A percentile compares a stretch with the other conserved stretches of the same genome.
These are phyloP conservation scores for Eutypa lata DNA, from an alignment of 2,329 filamentous ascomycete species.

Conservation along the genomic window DNA sequence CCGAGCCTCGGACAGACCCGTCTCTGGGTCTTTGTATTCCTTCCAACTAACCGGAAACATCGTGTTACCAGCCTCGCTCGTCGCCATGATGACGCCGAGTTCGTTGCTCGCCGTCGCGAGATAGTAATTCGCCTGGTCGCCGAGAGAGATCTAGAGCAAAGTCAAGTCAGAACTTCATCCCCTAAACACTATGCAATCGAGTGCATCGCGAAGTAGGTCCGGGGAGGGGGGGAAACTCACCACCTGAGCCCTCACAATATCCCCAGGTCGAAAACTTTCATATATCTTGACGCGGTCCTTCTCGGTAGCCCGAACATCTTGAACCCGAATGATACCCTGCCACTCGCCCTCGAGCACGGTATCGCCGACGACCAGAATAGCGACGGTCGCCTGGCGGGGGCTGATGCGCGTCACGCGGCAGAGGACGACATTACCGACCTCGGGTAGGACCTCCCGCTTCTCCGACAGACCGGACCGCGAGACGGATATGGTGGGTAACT, in stretches of 20 bases:
- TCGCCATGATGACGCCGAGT: slow-evolving; percentile 89
- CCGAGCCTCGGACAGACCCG: slow-evolving; percentile 70
- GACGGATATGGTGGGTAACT: slow-evolving; percentile 55
- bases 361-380: slow-evolving; percentile 78
- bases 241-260: slow-evolving; percentile 84
- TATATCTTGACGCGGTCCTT: slow-evolving; percentile 92
- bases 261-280: slow-evolving; percentile 87
- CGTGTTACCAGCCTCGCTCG: slow-evolving; percentile 79
- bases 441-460: slow-evolving; percentile 73
- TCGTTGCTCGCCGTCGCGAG: slow-evolving; percentile 90
- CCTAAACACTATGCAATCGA: no score
- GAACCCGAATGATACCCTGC: slow-evolving; percentile 79
- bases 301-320: slow-evolving; percentile 92
- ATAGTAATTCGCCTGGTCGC: slow-evolving; percentile 94
- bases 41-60: slow-evolving; percentile 96
- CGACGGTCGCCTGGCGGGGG: slow-evolving; percentile 78
- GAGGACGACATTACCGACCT: slow-evolving; percentile 76
- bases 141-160: slow-evolving; percentile 67
- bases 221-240: slow-evolving; percentile 43
- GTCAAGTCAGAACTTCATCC: no score
- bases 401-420: slow-evolving; percentile 83
- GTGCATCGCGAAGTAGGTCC: no score
- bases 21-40: slow-evolving; percentile 84
- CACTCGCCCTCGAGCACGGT: slow-evolving; percentile 74
- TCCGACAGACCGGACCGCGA: slow-evolving; percentile 38